Evolutionary conservation across 225 moss, liverwort and hornwort species (phyloP), one percentile per base, ranked within the genome.

Genomic region (Lunularia cruciata): DNA sequence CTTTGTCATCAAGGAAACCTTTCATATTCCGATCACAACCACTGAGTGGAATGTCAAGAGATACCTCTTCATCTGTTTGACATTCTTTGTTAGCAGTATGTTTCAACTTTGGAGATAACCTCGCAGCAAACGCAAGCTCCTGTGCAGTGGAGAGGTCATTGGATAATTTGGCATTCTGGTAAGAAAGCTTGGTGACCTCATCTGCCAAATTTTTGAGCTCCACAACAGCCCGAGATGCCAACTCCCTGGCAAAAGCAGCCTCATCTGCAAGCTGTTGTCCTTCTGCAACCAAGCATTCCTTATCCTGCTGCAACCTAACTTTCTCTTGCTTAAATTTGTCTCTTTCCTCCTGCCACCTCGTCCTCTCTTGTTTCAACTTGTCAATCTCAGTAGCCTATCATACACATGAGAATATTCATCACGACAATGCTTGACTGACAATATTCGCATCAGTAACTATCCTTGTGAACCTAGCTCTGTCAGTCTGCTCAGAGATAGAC

Each of bases 121-220:
- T 82, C 36, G 85, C 67, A 74, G 82, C 87, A 80, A 85, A 90
- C 35, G 95, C 92, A 28, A 88, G 71, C 76, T 95, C 92, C 72
- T 92, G 89, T 22, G 90, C 88, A 63, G 85, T 84, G 35, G 89
- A 68, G 68, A 90, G 76, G 43, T 95, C 92, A 72, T 83, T 87
- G 71, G 92, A 88, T 64, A 95, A 71, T 71, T 92, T 92, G 15
- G 92, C 89, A 69, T 95, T 92, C 55, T 92, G 90, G 69, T 88
- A 95, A 8, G 95, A 95, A 34, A 95, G 85, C 67, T 92, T 95
- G n/a, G 95, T 95, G 42, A 95, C 92, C 86, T 95, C 95, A 62
- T 95, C 92, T 23, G 95, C 95, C 69, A 95, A 84, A 72, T 95
- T 95, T 75, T 95, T 95, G 63, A 95, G 87, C 78, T 95, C 95